Evolutionary conservation across 345 rosid genomes (phyloP), one percentile per base, ranked within the genome.

Genomic region (Populus euphratica): DNA sequence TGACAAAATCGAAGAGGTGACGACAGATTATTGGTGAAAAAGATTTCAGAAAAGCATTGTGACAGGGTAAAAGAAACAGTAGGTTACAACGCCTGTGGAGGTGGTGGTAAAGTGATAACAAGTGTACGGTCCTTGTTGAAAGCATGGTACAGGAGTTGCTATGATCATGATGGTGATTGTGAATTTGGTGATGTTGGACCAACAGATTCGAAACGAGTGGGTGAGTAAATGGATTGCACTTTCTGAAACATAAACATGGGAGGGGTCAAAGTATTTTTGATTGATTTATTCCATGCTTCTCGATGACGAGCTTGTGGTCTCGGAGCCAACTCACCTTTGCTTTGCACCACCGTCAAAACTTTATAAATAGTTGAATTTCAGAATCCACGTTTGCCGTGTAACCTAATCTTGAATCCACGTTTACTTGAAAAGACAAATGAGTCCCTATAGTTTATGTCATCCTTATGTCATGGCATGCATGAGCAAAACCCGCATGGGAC

Each of bases 341-440:
- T 8, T 39, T 39, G 36, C 36, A 33, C 36, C 43, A 52, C 59
- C 59, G 2, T 52, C 59, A 18, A 52, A 9, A 5, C 36, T 33
- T 21, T 52, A 27, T 27, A 27, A 27, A 27, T 27, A 6, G 0
- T 52, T 52, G n/a, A 52, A 59, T 59, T 59, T 52, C 59, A 52
- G n/a, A 18, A 20, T 59, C 27, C 63, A n/a, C 13, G 4, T 9
- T 56, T 27, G 74, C 36, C 73, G 81, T 69, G 72, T 20, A 54
- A 27, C 73, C 41, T 54, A 25, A 70, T 50, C 66, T 78, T 70
- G 79, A 82, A 70, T 21, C 20, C 81, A 73, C 35, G 75, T 74
- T 4, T 12, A 12, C 0, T 0, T 33, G 38, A 18, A 73, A 65
- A 49, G 74, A 73, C 70, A 7, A 16, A 29, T 3, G 3, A 63